phyloP scores from a whole-genome alignment of 2,329 filamentous ascomycete species.

The Fusarium sp. region DNA sequence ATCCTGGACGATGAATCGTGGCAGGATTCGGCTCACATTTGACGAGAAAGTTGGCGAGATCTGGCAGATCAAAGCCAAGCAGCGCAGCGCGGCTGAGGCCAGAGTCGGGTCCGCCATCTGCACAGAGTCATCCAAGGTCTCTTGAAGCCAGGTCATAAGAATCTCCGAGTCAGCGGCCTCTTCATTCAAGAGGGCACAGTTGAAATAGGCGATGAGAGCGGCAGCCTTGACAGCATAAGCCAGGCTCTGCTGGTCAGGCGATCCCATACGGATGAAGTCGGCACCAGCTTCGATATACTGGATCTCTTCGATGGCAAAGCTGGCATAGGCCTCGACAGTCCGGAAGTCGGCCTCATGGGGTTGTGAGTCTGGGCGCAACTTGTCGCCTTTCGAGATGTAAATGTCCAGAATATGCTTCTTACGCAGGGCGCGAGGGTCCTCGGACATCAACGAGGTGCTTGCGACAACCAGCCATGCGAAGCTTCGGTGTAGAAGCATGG shows the following conservation, averaged over 20 bases:
- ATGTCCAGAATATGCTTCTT: constrained; percentile 78
- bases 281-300: constrained; percentile 87
- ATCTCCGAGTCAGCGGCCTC: constrained; percentile 83
- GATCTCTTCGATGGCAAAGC: constrained; percentile 84
- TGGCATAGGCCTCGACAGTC: constrained; percentile 73
- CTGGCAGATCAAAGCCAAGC: constrained; percentile 84
- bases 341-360: constrained; percentile 64
- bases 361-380: constrained; percentile 52
- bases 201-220: constrained; percentile 84
- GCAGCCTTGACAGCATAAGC: constrained; percentile 88
- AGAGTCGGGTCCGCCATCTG: constrained; percentile 86
- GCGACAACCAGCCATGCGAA: constrained; percentile 88
- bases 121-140: constrained; percentile 79
- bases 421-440: constrained; percentile 69
- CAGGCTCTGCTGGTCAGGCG: constrained; percentile 86
- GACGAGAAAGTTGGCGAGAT: constrained; percentile 79
- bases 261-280: constrained; percentile 86
- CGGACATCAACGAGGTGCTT: constrained; percentile 78
- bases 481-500: constrained; percentile 89
- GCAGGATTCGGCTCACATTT: constrained; percentile 80
- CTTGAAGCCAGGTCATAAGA: constrained; percentile 87
- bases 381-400: constrained; percentile 70
- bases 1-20: constrained; percentile 89
- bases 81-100: constrained; percentile 82
- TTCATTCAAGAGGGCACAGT: constrained; percentile 85